A percentile compares a stretch with the other conserved stretches of the same genome.
These are phyloP conservation scores for Hylodesmum podocarpum DNA, from an alignment of 306 rosid species.

Conservation along the genomic window DNA sequence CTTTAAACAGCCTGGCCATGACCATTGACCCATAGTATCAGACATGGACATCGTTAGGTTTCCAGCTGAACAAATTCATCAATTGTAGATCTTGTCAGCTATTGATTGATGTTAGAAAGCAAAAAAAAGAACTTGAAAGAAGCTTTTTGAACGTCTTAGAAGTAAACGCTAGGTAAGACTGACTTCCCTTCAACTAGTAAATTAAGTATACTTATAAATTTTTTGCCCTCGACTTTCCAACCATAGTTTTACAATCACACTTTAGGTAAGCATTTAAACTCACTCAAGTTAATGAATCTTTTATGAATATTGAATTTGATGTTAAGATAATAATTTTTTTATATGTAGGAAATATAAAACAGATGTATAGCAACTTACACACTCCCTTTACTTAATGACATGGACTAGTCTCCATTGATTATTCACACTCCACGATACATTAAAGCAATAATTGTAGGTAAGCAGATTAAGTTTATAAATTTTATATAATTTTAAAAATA, in stretches of 20 bases:
- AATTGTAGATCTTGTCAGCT: neutral
- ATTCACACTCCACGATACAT: too few relatives aligned
- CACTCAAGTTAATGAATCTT: neutral
- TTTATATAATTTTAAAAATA: too few relatives aligned
- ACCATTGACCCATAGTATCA: neutral
- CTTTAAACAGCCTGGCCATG: constrained; percentile 21
- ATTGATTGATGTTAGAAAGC: neutral
- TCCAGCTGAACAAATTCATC: neutral
- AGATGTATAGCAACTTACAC: too few relatives aligned
- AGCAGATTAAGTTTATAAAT: neutral
- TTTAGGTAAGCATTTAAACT: neutral
- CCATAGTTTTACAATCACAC: neutral
- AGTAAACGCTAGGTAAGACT: neutral
- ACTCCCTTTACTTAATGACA: too few relatives aligned
- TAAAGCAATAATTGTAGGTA: too few relatives aligned
- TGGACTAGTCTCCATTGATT: too few relatives aligned
- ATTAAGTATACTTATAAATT: neutral
- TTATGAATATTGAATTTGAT: neutral
- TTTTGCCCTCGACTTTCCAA: too few relatives aligned
- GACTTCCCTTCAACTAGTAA: neutral
- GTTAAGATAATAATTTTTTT: too few relatives aligned
- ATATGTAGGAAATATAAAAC: too few relatives aligned
- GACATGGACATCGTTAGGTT: neutral
- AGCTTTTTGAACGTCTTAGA: too few relatives aligned
- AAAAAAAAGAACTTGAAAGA: too few relatives aligned